Conservation (phyloP, 2,329 filamentous ascomycete genomes). For the Didymella sp. region DNA sequence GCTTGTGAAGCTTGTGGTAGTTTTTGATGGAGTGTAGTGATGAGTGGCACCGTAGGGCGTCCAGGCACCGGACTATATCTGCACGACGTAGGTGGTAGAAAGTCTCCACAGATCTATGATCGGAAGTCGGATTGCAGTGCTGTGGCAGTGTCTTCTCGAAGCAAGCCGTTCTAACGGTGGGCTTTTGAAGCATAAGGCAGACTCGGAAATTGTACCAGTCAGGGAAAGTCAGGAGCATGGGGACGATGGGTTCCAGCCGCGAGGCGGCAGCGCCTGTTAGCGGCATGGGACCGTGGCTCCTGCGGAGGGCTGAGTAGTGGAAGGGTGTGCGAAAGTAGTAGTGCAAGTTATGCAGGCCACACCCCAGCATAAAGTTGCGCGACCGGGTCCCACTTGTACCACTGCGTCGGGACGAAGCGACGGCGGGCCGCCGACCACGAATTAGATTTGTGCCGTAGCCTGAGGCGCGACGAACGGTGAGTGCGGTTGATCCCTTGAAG, state of each 20-base stretch:
- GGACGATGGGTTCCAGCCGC: slow-evolving; percentile 39
- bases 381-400: slow-evolving; percentile 32
- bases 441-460: slow-evolving; percentile 38
- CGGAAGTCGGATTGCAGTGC: slow-evolving; percentile 36
- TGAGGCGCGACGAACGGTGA: slow-evolving; percentile 40
- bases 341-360: slow-evolving; percentile 25
- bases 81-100: slow-evolving; percentile 29
- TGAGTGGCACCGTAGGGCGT: slow-evolving; percentile 34
- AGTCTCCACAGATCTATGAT: slow-evolving; percentile 32
- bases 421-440: slow-evolving; percentile 45
- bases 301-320: slow-evolving; percentile 34
- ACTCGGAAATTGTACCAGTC: slow-evolving; percentile 46
- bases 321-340: slow-evolving; percentile 26
- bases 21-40: slow-evolving; percentile 23
- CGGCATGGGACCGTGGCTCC: slow-evolving; percentile 41
- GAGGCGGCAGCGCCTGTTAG: slow-evolving; percentile 48
- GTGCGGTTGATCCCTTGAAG: slow-evolving; percentile 20
- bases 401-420: slow-evolving; percentile 39
- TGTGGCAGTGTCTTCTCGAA: slow-evolving; percentile 46
- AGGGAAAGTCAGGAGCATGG: slow-evolving; percentile 32
- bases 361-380: slow-evolving; percentile 30
- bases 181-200: slow-evolving; percentile 48
- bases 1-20: slow-evolving; percentile 11
- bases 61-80: slow-evolving; percentile 42
- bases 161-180: slow-evolving; percentile 36